A percentile compares a stretch with the other conserved stretches of the same genome.
These are phyloP conservation scores for Berberis thunbergii DNA, from an alignment of 164 flowering plant genomes.

Conservation along the genomic window DNA sequence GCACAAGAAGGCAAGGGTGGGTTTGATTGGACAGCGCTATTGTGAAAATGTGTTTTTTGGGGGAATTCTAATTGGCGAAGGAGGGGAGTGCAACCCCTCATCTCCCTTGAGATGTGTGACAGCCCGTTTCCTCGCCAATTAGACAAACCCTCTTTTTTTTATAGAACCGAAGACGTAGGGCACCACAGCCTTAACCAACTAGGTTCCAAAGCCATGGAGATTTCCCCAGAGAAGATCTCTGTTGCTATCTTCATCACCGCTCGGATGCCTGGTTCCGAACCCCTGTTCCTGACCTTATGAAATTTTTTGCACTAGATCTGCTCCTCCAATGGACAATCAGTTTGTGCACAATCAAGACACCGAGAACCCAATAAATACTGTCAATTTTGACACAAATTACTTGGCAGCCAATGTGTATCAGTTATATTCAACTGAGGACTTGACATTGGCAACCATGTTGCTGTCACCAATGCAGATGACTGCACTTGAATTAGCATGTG, in stretches of 20 bases:
- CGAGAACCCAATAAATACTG: background rate
- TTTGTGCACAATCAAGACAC: background rate
- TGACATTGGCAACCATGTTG: slow-evolving; percentile 16
- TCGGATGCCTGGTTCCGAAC: background rate
- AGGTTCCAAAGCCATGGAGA: background rate
- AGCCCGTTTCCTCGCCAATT: no score
- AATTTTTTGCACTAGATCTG: background rate
- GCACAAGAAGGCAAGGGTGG: slow-evolving; percentile 13
- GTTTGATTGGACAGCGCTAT: slow-evolving; percentile 21
- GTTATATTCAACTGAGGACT: slow-evolving; percentile 13
- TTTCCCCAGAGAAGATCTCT: background rate
- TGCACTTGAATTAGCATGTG: slow-evolving; percentile 6
- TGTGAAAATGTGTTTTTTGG: background rate
- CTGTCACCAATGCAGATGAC: slow-evolving; percentile 12
- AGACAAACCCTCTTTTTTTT: no score
- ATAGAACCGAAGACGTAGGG: no score
- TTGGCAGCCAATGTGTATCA: background rate
- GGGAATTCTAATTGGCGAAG: no score
- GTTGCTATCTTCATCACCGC: background rate
- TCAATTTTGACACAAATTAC: background rate
- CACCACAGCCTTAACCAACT: no score
- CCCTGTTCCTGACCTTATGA: background rate
- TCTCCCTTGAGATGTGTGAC: no score
- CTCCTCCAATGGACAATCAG: background rate
- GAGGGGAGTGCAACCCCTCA: no score